Conservation (phyloP, 306 rosid species). For the Boehmeria nivea region DNA sequence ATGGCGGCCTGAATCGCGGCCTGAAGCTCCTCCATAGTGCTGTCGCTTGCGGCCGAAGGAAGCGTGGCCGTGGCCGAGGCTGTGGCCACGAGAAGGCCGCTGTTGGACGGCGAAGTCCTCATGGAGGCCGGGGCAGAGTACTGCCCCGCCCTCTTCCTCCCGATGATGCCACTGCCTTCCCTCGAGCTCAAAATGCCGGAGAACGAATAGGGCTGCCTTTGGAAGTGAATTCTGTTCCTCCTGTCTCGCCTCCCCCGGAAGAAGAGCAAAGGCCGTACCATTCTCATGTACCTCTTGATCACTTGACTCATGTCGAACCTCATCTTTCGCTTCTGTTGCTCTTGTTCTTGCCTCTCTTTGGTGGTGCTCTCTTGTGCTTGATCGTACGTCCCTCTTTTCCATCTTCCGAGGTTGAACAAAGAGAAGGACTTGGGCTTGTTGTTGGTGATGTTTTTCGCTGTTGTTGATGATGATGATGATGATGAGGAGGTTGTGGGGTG, state of each 20-base stretch:
- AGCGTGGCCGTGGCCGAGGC: constrained; percentile 40
- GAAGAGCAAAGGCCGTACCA: constrained; percentile 46
- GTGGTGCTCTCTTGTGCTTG: not conserved
- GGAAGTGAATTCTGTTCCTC: constrained; percentile 13
- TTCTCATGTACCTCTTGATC: constrained; percentile 55
- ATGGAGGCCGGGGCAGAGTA: constrained; percentile 91
- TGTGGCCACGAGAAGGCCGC: constrained; percentile 61
- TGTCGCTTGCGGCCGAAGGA: constrained; percentile 52
- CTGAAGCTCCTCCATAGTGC: constrained; percentile 95
- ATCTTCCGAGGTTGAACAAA: constrained; percentile 42
- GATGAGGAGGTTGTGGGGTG: too few relatives aligned
- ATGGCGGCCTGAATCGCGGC: constrained; percentile 99
- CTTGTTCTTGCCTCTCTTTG: constrained; percentile 27
- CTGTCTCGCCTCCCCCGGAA: constrained; percentile 50
- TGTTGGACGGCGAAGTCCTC: constrained; percentile 87
- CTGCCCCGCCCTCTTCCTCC: constrained; percentile 60
- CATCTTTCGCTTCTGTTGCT: constrained; percentile 27
- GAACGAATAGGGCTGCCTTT: constrained; percentile 52
- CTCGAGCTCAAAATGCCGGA: constrained; percentile 57
- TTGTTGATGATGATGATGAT: too few relatives aligned
- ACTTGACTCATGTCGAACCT: constrained; percentile 49
- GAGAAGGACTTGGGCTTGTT: constrained; percentile 62
- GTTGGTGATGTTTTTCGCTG: constrained; percentile 3
- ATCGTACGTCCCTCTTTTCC: constrained; percentile 35
- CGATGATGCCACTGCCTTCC: constrained; percentile 12